Base-by-base conservation (phyloP, 2,329 filamentous ascomycete genomes). In the Scolecobasidium constrictum region DNA sequence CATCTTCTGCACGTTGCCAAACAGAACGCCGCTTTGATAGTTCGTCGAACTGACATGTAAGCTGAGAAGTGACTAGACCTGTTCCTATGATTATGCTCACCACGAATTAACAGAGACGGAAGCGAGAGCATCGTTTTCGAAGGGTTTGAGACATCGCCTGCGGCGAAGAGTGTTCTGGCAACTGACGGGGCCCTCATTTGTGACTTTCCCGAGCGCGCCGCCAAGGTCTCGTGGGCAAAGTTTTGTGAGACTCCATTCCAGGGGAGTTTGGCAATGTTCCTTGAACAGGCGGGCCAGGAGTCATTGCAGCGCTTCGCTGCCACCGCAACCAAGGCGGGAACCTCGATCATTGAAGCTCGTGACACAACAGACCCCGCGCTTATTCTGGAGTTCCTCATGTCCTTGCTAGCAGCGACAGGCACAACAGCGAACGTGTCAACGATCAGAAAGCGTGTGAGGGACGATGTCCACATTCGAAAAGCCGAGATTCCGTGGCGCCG, bases 351-450 rank as follows among this genome's bases (percentile, higher is more conserved):
- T 7, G 80, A 85, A 52, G 58, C 58, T 13, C 71, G 81, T 5
- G 73, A 84, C 39, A 77, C 75, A 0, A 56, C 65, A 0, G 56
- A 73, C 42, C 79, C 80, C 0, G 62, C 68, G 0, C 55, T 83
- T 1, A 68, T 86, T 3, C 73, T 68, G 0, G 66, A 75, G 6
- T 63, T 81, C 46, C 62, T 84, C 6, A 73, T 81, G 59, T 68
- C 75, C 0, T 53, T 83, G 0, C 56, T 85, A 0, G 70, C 77
- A 50, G 70, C 66, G 0, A 62, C 72, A 5, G 79, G 79, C 0
- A 43, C 52, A 0, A 49, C 59, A 0, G 45, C 61, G 0, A 57
- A 68, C 15, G 31, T 37, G 0, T 48, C 58, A 0, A 18, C 62
- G 0, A 52, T 81, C 1, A 61, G 61, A 0, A 85, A 85, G 52